Percentiles rank a stretch among this genome's conserved stretches.
Evolutionary conservation across 192 early-diverging fungal species (phyloP).

Genomic region (Backusella mclennaniae): DNA sequence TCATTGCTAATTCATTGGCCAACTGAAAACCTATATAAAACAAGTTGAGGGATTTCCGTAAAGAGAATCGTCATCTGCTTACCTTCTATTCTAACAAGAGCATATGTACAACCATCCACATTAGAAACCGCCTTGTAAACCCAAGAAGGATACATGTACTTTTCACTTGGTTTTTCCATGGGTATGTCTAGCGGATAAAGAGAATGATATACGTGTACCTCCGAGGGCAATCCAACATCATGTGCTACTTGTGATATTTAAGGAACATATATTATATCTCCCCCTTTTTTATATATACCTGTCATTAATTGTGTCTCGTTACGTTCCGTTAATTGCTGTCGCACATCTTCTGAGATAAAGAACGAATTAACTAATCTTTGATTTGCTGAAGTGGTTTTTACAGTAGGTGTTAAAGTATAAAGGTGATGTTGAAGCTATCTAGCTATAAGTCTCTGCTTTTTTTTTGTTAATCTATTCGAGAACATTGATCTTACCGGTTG

Average conservation of each 20-base stretch:
- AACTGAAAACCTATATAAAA: conserved; percentile 57
- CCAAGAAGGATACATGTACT: conserved; percentile 62
- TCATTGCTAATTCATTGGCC: conserved; percentile 77
- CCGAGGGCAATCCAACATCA: conserved; percentile 65
- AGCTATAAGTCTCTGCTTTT: too few species aligned
- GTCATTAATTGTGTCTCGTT: conserved; percentile 51
- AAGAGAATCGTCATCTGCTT: conserved; percentile 11
- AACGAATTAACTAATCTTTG: conserved; percentile 79
- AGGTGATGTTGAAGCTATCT: conserved; percentile 77
- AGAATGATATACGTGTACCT: conserved; percentile 89
- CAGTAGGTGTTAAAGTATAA: conserved; percentile 69
- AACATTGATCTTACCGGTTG: conserved; percentile 29
- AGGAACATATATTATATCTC: neutral
- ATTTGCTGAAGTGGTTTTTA: conserved; percentile 65
- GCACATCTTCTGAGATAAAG: conserved; percentile 80
- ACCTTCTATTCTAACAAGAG: conserved; percentile 80
- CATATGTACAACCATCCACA: conserved; percentile 80
- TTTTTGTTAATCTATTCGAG: neutral
- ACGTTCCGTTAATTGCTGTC: conserved; percentile 73
- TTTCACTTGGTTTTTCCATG: conserved; percentile 49
- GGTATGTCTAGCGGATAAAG: conserved; percentile 63
- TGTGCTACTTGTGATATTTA: conserved; percentile 32
- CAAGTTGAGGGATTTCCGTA: neutral
- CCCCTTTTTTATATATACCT: neutral
- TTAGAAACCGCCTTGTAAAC: conserved; percentile 86